These are phyloP conservation scores for Yamadazyma akitaensis DNA, from an alignment of 805 yeast species.

Conservation along the genomic window DNA sequence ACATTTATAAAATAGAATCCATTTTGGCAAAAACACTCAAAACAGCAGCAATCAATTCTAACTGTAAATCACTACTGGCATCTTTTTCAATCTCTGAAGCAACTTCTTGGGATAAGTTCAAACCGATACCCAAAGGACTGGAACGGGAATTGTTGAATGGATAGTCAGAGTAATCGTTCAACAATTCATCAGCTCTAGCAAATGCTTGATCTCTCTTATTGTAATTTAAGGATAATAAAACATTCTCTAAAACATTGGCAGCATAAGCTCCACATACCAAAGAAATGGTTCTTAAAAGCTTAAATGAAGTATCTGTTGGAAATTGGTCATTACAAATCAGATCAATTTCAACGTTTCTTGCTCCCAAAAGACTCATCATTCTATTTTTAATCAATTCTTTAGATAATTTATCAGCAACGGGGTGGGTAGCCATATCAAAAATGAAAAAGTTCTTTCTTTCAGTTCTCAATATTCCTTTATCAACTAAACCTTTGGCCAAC, in stretches of 20 bases:
- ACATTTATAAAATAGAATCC: slow-evolving; percentile 71
- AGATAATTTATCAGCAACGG: slow-evolving; percentile 80
- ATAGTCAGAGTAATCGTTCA: slow-evolving; percentile 76
- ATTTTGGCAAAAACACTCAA: slow-evolving; percentile 84
- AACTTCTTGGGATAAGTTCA: slow-evolving; percentile 61
- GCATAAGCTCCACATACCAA: slow-evolving; percentile 90
- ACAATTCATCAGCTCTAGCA: slow-evolving; percentile 88
- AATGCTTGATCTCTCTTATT: slow-evolving; percentile 91
- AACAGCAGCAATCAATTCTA: slow-evolving; percentile 93
- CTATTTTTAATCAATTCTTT: slow-evolving; percentile 79
- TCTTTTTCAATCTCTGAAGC: slow-evolving; percentile 49
- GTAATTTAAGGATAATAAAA: slow-evolving; percentile 68
- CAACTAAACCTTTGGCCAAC: slow-evolving; percentile 93
- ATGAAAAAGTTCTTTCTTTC: slow-evolving; percentile 91
- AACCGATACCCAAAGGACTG: slow-evolving; percentile 66
- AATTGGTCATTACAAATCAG: slow-evolving; percentile 50
- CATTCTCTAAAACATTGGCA: slow-evolving; percentile 93
- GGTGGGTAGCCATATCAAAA: slow-evolving; percentile 99
- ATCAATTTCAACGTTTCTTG: slow-evolving; percentile 60
- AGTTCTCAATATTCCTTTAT: slow-evolving; percentile 92
- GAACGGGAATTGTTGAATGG: slow-evolving; percentile 64
- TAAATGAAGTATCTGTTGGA: slow-evolving; percentile 64
- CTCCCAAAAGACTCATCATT: slow-evolving; percentile 63
- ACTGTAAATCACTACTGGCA: slow-evolving; percentile 55
- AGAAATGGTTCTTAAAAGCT: slow-evolving; percentile 72